Evolutionary conservation across 805 yeast species (phyloP), one percentile per base, ranked within the genome.

Genomic region (Ogataea kodamae): DNA sequence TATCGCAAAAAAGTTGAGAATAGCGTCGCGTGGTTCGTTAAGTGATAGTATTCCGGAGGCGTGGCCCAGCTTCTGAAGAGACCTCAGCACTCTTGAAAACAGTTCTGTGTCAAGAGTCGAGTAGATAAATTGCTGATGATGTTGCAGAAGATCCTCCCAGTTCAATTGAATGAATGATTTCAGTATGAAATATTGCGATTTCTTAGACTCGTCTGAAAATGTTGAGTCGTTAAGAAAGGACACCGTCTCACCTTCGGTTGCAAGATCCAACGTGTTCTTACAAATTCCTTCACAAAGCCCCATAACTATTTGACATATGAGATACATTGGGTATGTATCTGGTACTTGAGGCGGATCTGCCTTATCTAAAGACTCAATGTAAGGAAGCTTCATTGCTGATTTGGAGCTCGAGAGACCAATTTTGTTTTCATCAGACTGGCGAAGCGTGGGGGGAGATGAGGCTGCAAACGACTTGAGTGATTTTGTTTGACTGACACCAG

Each of bases 1-100:
- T 9, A 49, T 42, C 1, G 77, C 64, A 43, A 76, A 67, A n/a
- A 68, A 44, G n/a, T 51, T 43, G 28, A 78, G 43, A 18, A 74
- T 70, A 7, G 74, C 72, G 48, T 86, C 83, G 30, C 95, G 63
- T 14, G 80, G 64, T 0, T 62, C 64, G 1, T 56, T 50, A 9
- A 82, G 52, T 0, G 76, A 78, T n/a, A 88, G 57, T 10, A 86
- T 61, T 0, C 97, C 97, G 0, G 89, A 72, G 0, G 89, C 76
- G 53, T 87, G 96, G 5, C 95, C 76, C 30, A 85, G 66, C 43
- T 81, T 79, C 54, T 90, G 97, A 6, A 85, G 67, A 0, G 94
- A 72, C 23, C 95, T 65, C 3, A 88, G 75, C 3, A 81, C 50
- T 7, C 65, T 59, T 37, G 82, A 82, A 55, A 84, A 89, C 13